Base-by-base conservation (phyloP, 176 grass and related monocot species). In the Carex scoparia region DNA sequence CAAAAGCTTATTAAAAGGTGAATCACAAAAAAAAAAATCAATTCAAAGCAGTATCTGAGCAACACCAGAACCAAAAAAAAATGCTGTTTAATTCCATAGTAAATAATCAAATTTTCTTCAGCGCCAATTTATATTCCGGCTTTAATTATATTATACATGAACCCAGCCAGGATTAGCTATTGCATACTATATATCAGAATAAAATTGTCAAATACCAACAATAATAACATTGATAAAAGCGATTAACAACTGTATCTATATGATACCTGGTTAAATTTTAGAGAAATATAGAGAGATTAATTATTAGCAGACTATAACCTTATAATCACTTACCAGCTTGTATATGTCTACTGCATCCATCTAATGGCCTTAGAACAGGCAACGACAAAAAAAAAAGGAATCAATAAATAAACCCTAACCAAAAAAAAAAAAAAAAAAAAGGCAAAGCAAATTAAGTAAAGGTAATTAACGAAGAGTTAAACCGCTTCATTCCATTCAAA, bases 351-450 rank as follows among this genome's bases (percentile, higher is more conserved):
- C 61, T 82, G 28, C 18, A 53, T 37, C 18, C 55, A 81, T 81
- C 58, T 81, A 65, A 81, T 7, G n/a, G 78, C 44, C 44, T 82
- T 67, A 82, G 14, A 51, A 82, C 54, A 75, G 71, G 71, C 71
- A 53, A 30, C 19, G 3, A 30, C 71, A 54, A 28, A 78, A 77
- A 76, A 30, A 31, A 32, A 76, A 23, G 10, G 61, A 81, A 81
- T 37, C n/a, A 66, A 82, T 51, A 67, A 53, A 81, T 46, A 81
- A 81, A 63, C 79, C 42, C 44, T 83, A 65, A 66, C 8, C 30
- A 68, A 82, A 23, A 23, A 23, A 49, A 68, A 82, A 23, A 49
- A 68, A 82, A 37, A n/a, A 82, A 46, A 65, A 60, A 56, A 69
- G 16, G 1, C 9, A 54, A 53, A 83, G 19, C 23, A 61, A 44